Evolutionary conservation across 2,329 filamentous ascomycete species (phyloP).

Genomic region (Trichophyton benhamiae): DNA sequence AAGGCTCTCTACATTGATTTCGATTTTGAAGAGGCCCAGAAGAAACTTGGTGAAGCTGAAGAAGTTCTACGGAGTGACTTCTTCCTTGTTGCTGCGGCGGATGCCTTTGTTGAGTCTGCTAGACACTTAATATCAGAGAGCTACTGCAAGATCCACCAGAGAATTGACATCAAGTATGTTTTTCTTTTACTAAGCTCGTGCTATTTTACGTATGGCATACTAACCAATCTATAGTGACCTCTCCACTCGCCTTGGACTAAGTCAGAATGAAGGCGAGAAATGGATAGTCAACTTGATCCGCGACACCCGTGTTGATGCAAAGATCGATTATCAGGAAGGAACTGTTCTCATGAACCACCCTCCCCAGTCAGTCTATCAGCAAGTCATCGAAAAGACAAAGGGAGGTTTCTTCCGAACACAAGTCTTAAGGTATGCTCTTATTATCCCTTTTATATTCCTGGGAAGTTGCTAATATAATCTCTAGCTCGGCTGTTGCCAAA

Average conservation of each 20-base stretch:
- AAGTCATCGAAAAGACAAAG: constrained; percentile 98
- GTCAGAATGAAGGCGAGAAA: constrained; percentile 94
- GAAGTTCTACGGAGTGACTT: constrained; percentile 87
- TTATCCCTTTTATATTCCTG: constrained; percentile 7
- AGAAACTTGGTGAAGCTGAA: constrained; percentile 74
- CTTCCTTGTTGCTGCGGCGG: constrained; percentile 76
- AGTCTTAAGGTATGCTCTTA: constrained; percentile 52
- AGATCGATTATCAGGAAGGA: constrained; percentile 98
- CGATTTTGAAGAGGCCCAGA: constrained; percentile 92
- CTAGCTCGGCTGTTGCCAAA: constrained; percentile 40
- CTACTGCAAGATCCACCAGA: constrained; percentile 99
- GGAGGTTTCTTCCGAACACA: constrained; percentile 97
- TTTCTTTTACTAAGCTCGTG: background rate
- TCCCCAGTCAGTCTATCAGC: constrained; percentile 95
- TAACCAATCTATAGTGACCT: constrained; percentile 52
- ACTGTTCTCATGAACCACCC: constrained; percentile 99
- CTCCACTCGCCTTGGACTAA: constrained; percentile 78
- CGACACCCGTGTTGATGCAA: constrained; percentile 92
- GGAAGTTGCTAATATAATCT: constrained; percentile 5
- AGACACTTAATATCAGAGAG: constrained; percentile 95
- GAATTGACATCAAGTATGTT: constrained; percentile 82
- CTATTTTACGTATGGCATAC: background rate
- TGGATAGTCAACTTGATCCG: constrained; percentile 99
- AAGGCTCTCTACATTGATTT: constrained; percentile 93
- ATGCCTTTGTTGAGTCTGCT: constrained; percentile 85